These are phyloP conservation scores for Pythium apleroticum DNA, from an alignment of 352 stramenopile species.

Conservation along the genomic window DNA sequence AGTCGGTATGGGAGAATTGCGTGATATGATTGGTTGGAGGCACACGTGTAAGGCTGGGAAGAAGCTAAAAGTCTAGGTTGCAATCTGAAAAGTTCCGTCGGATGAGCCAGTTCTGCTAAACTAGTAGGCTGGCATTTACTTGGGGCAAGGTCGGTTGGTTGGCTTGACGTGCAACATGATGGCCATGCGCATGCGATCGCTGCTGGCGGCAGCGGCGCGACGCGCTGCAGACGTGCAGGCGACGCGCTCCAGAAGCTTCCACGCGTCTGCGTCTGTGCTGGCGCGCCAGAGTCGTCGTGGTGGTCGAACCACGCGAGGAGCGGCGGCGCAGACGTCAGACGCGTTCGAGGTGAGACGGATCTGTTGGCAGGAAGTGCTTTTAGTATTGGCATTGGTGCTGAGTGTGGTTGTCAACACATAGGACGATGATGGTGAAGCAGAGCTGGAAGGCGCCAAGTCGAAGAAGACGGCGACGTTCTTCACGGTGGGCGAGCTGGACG, in stretches of 20 bases:
- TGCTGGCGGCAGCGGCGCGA: conserved; percentile 12
- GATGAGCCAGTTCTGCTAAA: background rate
- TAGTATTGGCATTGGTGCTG: background rate
- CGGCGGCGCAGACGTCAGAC: conserved; percentile 13
- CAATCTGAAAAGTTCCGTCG: background rate
- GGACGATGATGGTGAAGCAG: conserved; percentile 31
- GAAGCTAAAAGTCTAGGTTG: background rate
- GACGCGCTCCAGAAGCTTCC: conserved; percentile 30
- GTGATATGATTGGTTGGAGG: background rate
- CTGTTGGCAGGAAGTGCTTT: no score
- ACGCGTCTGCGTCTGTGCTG: conserved; percentile 35
- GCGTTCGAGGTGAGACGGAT: conserved; percentile 31
- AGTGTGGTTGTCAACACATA: conserved; percentile 26
- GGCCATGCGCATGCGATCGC: conserved; percentile 3
- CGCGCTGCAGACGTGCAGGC: background rate
- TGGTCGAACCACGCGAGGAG: conserved; percentile 20
- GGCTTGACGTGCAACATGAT: conserved; percentile 21
- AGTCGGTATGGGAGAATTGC: no score
- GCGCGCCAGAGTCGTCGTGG: conserved; percentile 51
- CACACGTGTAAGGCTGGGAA: background rate
- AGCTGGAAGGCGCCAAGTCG: conserved; percentile 2
- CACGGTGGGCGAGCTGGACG: conserved; percentile 30
- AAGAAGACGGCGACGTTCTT: conserved; percentile 33
- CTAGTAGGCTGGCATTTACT: background rate
- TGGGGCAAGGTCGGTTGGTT: conserved; percentile 9